Evolutionary conservation across 345 rosid species (phyloP), one percentile per base, ranked within the genome.

Genomic region (Citrus australasica): DNA sequence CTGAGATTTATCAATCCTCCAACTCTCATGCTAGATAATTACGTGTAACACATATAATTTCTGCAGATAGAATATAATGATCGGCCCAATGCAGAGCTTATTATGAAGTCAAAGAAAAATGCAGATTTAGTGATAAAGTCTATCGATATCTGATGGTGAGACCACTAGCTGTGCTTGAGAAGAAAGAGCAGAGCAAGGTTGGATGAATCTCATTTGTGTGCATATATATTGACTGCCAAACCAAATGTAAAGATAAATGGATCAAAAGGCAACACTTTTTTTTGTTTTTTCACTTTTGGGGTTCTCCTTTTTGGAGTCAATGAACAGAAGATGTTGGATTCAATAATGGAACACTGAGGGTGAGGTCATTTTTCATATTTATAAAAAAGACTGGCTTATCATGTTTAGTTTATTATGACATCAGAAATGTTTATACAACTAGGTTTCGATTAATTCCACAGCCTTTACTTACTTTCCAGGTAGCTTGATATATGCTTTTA

Each of bases 61-160:
- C 28, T 84, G 85, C 93, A 95, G 99, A 83, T 95, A 64, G 89
- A 91, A 24, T 85, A 92, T 79, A 96, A 96, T 53, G 97, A 94
- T 79, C 69, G 88, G 69, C 97, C 96, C 16, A 94, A 97, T 77
- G 98, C 96, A 6, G 98, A 97, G 85, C 90, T 90, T 69, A 86
- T 97, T 75, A 80, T 93, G 71, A 86, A 86, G 78, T 89, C 97
- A 42, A 94, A 84, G 89, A 86, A 82, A 69, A 92, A 89, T 61
- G 96, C 94, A 2, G 94, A 94, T 82, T 42, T 94, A 65, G 76
- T 92, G 42, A 90, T 92, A 78, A 88, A 79, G 79, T 90, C 94
- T 1, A 74, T 92, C 32, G 84, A 87, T 61, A 79, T 82, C 30
- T 82, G 76, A 80, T 83, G 14, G 51, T 78, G 56, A 76, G 19